Evolutionary conservation across 371 early-diverging fungal genomes (phyloP).

Genomic region (Mortierella sp.): DNA sequence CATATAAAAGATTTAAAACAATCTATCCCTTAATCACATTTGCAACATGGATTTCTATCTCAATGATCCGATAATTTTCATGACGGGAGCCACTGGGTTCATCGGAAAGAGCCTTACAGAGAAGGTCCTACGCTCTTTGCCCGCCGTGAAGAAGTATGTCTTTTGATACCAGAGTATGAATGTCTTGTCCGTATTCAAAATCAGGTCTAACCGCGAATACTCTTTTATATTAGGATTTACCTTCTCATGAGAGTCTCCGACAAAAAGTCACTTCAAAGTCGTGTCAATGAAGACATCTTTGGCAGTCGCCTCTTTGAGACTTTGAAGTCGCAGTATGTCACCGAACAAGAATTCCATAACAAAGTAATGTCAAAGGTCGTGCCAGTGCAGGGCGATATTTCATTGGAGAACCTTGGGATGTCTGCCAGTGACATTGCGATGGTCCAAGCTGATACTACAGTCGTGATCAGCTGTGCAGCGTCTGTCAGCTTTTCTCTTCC

Average conservation of each 20-base stretch:
- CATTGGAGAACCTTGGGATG: constrained; percentile 59
- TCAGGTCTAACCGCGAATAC: not conserved
- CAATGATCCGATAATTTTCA: not conserved
- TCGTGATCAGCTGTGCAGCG: constrained; percentile 66
- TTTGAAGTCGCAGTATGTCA: not conserved
- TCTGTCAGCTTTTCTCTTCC: constrained; percentile 51
- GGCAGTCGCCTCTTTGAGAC: constrained; percentile 15
- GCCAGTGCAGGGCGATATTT: constrained; percentile 63
- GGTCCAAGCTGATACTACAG: constrained; percentile 55
- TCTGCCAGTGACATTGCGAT: constrained; percentile 54
- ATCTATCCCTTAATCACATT: too few species aligned
- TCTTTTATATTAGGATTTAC: not conserved
- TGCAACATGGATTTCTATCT: not conserved
- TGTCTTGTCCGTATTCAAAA: too few species aligned
- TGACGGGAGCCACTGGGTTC: constrained; percentile 65
- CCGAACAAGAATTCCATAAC: not conserved
- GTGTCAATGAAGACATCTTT: constrained; percentile 9
- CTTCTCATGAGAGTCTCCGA: not conserved
- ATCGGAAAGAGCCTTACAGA: constrained; percentile 72
- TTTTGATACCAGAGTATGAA: not conserved
- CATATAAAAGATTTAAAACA: too few species aligned
- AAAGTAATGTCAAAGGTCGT: constrained; percentile 59
- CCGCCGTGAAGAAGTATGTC: constrained; percentile 13
- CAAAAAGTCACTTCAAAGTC: constrained; percentile 2
- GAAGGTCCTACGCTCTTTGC: constrained; percentile 60